phyloP scores from a whole-genome alignment of 768 basidiomycete species.

The Tulasnella sp. region DNA sequence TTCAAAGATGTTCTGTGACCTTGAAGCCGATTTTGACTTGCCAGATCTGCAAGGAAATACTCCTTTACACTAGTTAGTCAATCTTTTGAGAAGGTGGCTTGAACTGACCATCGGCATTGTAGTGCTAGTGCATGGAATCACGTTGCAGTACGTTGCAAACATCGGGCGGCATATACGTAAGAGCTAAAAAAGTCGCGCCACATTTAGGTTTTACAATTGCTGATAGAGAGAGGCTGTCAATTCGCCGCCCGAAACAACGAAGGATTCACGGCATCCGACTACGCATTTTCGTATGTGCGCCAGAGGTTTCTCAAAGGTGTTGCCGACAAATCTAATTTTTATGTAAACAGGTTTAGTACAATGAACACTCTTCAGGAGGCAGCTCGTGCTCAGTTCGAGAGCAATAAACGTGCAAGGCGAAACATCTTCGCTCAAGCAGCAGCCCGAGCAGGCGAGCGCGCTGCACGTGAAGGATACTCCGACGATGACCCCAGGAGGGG shows the following conservation, averaged over 20 bases:
- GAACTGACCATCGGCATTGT: slow-evolving; percentile 10
- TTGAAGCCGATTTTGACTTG: slow-evolving; percentile 83
- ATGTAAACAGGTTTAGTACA: slow-evolving; percentile 51
- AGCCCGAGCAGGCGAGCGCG: slow-evolving; percentile 53
- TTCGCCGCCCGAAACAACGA: slow-evolving; percentile 78
- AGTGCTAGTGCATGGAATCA: slow-evolving; percentile 88
- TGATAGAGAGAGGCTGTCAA: slow-evolving; percentile 85
- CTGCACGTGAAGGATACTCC: slow-evolving; percentile 27
- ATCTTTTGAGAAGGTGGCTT: slow-evolving; percentile 13
- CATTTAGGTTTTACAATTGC: slow-evolving; percentile 63
- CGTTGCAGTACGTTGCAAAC: slow-evolving; percentile 49
- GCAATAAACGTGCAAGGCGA: slow-evolving; percentile 66
- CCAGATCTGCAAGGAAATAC: slow-evolving; percentile 90
- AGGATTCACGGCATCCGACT: slow-evolving; percentile 87
- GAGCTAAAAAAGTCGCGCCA: slow-evolving; percentile 9
- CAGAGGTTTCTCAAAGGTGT: slow-evolving; percentile 21
- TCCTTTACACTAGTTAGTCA: slow-evolving; percentile 79
- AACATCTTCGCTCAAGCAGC: slow-evolving; percentile 67
- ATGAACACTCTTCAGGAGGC: slow-evolving; percentile 73
- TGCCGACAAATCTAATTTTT: slow-evolving; percentile 6
- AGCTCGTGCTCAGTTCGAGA: slow-evolving; percentile 68
- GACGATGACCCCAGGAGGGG: slow-evolving; percentile 29
- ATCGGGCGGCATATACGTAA: neutral
- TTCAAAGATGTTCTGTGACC: slow-evolving; percentile 76
- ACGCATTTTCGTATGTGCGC: slow-evolving; percentile 71